Evolutionary conservation across 1,284 basidiomycete species (phyloP), one percentile per base, ranked within the genome.

Genomic region (Hortiboletus rubellus): DNA sequence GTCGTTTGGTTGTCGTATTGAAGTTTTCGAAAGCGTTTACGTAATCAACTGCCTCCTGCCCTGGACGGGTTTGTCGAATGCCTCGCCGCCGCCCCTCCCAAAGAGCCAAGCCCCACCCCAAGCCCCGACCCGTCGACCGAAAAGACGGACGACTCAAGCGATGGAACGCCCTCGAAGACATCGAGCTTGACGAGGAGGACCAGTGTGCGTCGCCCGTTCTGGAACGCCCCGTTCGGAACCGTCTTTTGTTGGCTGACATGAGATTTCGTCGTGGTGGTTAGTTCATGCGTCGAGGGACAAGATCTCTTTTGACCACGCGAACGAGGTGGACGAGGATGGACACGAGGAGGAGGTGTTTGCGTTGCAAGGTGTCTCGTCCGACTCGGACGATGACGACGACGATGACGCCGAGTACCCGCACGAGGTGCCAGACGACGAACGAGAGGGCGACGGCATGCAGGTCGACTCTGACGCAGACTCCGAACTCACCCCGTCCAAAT

Each of bases 141-240:
- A 77, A 73, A 30, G 82, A 84, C 37, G 71, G 76, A 33, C 82
- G 74, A 60, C 67, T 87, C 24, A 81, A 79, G 56, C 81, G 82
- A 68, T 91, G 89, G 89, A 79, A 89, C 55, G 84, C 75, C 17
- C 65, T 72, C 24, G 76, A 78, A 3, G 89, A 92, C 64, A 83
- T 92, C 54, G 87, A 85, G 17, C 68, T 88, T 60, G 89, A 92
- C 64, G 86, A 85, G 64, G 87, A 90, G 67, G 89, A 92, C 66
- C 78, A 87, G 66, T 91, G 89, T 91, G 64, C 63, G 84, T 77
- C 9, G 1, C n/a, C 22, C 40, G 22, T 12, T 34, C 33, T n/a
- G n/a, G n/a, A n/a, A n/a, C 17, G 6, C 30, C 30, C 27, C n/a
- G 34, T 31, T 11, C 48, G 22, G 17, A n/a, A n/a, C 27, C 15